These are phyloP conservation scores for Alternaria incomplexa DNA, from an alignment of 2,329 filamentous ascomycete genomes.

Conservation along the genomic window DNA sequence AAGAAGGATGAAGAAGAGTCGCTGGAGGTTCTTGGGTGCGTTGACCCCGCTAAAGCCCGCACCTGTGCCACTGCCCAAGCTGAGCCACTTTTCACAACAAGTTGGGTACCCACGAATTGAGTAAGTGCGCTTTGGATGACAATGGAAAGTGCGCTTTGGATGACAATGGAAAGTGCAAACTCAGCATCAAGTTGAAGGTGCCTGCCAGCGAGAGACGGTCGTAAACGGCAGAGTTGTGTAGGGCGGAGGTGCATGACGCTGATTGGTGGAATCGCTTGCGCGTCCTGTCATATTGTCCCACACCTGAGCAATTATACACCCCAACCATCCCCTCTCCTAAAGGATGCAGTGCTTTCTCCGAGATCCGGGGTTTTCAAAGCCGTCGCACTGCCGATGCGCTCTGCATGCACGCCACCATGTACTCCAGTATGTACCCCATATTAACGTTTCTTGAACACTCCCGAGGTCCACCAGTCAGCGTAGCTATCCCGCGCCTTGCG, in stretches of 20 bases:
- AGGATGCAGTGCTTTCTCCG: neutral
- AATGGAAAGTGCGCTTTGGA: neutral
- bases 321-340: neutral
- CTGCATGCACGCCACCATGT: constrained; percentile 1
- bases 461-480: neutral
- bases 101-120: neutral
- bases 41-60: neutral
- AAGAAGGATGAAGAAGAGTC: neutral
- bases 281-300: constrained; percentile 1
- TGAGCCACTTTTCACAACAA: neutral
- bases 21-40: neutral
- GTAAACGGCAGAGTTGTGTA: neutral
- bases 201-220: neutral
- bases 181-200: neutral
- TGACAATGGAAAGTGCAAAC: neutral
- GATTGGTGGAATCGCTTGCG: constrained; percentile 9
- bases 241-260: neutral
- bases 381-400: neutral
- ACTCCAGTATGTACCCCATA: constrained; percentile 3
- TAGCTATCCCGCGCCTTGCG: neutral
- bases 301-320: neutral
- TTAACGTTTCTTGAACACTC: neutral
- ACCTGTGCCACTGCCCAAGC: neutral
- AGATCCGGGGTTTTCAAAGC: neutral
- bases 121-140: neutral